Evolutionary conservation across 164 flowering plant species (phyloP), one percentile per base, ranked within the genome.

Genomic region (Umbilicus rupestris): DNA sequence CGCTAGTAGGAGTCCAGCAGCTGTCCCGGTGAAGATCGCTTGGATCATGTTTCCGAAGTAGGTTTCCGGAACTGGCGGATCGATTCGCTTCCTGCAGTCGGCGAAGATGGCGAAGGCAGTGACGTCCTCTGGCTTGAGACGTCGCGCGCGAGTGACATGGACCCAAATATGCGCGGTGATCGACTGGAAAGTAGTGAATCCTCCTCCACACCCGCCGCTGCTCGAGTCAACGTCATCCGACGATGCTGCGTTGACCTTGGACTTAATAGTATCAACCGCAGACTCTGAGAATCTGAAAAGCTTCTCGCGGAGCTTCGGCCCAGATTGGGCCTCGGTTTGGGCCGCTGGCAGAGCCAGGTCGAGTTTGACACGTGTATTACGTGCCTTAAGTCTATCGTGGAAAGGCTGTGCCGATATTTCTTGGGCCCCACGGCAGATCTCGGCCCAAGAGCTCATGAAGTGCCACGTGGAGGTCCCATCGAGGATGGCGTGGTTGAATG

Each of bases 401-500:
- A 87, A 85, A 0, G 98, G 97, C 24, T 62, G 82, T 82, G 74
- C 78, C 7, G 96, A 81, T 46, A 82, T 66, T 22, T 82, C 62
- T 12, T 70, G 49, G 62, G 84, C 31, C 29, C 94, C 97, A 22
- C 73, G 70, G 70, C 87, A 83, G 64, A 81, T 71, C 74, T 86
- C 82, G 42, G 96, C 97, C 98, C 97, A 93, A 0, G 98, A 82
- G 73, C 79, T 82, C 96, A 93, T 87, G 87, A 93, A 93, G 76
- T 93, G 96, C 98, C 98, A 93, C 72, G 97, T 90, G 70, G 97
- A 78, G 47, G 84, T 77, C 0, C 97, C 98, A 33, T 93, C 98
- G 0, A 93, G 79, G 70, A 93, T 69, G 0, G 91, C 97, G 68
- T 93, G 98, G 81, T 93, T 93, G 82, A 93, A 87, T 8, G 96